Evolutionary conservation across 768 basidiomycete genomes (phyloP).

Genomic region (Tulasnella sp.): DNA sequence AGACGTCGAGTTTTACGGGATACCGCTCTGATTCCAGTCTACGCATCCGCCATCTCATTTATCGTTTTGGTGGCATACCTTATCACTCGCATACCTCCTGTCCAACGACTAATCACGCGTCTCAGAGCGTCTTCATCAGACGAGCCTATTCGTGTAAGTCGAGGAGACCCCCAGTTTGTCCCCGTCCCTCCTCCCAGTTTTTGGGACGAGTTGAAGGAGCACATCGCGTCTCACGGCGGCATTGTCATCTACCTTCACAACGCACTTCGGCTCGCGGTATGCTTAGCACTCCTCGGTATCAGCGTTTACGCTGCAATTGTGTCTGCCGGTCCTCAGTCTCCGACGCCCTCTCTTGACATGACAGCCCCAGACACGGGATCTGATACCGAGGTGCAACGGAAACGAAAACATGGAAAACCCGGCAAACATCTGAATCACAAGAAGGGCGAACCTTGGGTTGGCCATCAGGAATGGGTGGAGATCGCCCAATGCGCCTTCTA

Average conservation of each 20-base stretch:
- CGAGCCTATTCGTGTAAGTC: not conserved
- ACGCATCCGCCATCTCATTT: conserved; percentile 46
- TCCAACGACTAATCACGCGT: not conserved
- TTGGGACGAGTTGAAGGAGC: conserved; percentile 46
- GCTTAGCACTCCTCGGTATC: conserved; percentile 54
- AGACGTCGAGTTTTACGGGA: conserved; percentile 3
- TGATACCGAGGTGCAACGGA: conserved; percentile 33
- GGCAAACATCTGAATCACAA: conserved; percentile 40
- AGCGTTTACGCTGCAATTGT: conserved; percentile 52
- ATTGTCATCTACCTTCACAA: conserved; percentile 54
- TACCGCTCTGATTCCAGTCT: conserved; percentile 47
- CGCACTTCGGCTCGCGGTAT: conserved; percentile 51
- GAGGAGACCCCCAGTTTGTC: conserved; percentile 35
- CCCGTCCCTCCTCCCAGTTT: conserved; percentile 42
- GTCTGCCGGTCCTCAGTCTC: conserved; percentile 42
- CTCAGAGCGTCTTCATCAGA: not conserved
- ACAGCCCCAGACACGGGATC: conserved; percentile 8
- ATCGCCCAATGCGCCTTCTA: conserved; percentile 45
- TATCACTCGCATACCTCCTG: conserved; percentile 38
- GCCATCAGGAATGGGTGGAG: conserved; percentile 43
- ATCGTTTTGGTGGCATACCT: conserved; percentile 46
- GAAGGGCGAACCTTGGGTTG: conserved; percentile 36
- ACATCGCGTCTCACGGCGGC: conserved; percentile 54
- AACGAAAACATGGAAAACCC: conserved; percentile 41
- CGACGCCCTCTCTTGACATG: conserved; percentile 18